phyloP scores from a whole-genome alignment of 768 basidiomycete species.

The Obba rivulosa region DNA sequence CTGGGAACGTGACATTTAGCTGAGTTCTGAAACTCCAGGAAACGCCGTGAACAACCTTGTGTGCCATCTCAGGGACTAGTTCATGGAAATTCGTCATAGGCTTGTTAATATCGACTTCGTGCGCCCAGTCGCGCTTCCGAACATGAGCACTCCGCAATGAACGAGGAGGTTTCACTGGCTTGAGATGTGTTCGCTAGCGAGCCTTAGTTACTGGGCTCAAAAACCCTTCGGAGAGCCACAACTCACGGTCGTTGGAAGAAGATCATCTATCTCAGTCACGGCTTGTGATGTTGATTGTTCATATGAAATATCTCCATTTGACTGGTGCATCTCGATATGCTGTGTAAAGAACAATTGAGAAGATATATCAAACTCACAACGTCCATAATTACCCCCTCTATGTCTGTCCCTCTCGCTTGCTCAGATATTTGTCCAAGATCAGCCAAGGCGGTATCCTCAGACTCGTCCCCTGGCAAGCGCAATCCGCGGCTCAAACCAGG shows the following conservation, averaged over 20 bases:
- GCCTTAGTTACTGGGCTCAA: background rate
- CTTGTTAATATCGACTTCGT: conserved; percentile 90
- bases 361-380: background rate
- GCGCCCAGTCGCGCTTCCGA: conserved; percentile 95
- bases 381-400: conserved; percentile 8
- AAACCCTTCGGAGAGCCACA: background rate
- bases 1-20: conserved; percentile 30
- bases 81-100: conserved; percentile 86
- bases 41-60: conserved; percentile 51
- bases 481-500: conserved; percentile 84
- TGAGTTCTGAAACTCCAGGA: too few relatives aligned
- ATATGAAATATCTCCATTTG: conserved; percentile 13
- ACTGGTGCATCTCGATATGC: background rate
- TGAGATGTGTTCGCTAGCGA: conserved; percentile 52
- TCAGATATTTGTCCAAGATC: conserved; percentile 21
- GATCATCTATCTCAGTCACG: conserved; percentile 62
- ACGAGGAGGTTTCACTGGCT: conserved; percentile 40
- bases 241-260: conserved; percentile 43
- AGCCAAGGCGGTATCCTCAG: conserved; percentile 39
- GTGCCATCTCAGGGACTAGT: conserved; percentile 95
- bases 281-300: conserved; percentile 9
- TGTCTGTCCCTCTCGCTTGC: background rate
- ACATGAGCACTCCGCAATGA: conserved; percentile 40
- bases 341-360: background rate
- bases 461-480: conserved; percentile 56